Base-by-base conservation (phyloP, 257 asterid genomes). In the Ilex aquifolium region DNA sequence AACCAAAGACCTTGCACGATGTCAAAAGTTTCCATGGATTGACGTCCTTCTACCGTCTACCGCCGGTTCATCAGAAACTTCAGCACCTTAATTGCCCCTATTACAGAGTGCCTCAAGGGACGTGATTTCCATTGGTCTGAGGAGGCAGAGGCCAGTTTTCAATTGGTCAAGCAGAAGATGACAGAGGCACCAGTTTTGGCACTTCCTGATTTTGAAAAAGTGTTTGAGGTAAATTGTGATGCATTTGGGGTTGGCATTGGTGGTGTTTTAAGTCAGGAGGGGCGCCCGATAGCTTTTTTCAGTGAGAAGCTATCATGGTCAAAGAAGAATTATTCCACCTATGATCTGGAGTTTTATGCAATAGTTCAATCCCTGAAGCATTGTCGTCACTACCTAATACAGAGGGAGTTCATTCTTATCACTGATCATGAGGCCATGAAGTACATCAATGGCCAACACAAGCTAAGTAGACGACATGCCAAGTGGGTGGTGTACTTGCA, bases 1-100 rank as follows among this genome's bases (percentile, higher is more conserved):
- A 46, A 46, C 52, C 52, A 46, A 46, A 46, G 52, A 46, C 52
- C 52, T 46, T 46, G 14, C 52, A 46, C 52, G 52, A 46, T 46
- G 8, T 36, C 1, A 36, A 2, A 36, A 36, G 42, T 36, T 36
- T 36, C 52, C 3, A 46, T 46, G 52, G 3, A 46, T 46, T 46
- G 14, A 2, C 1, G 10, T 46, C 11, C 14, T 46, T 46, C 52
- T n/a, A n/a, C n/a, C n/a, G n/a, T n/a, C n/a, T 46, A 46, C 14
- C n/a, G 3, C 13, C n/a, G 52, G n/a, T 46, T 46, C 52, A 46
- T 46, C n/a, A 46, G 14, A 46, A 46, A 46, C 10, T 46, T 10
- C 52, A 14, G n/a, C 52, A 46, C n/a, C 10, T 11, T 46, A 2
- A 46, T 46, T 10, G 52, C 52, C 14, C 52, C 13, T 10, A 46